phyloP scores from a whole-genome alignment of 1,139 yeast genomes.

The Diutina ranongensis region DNA sequence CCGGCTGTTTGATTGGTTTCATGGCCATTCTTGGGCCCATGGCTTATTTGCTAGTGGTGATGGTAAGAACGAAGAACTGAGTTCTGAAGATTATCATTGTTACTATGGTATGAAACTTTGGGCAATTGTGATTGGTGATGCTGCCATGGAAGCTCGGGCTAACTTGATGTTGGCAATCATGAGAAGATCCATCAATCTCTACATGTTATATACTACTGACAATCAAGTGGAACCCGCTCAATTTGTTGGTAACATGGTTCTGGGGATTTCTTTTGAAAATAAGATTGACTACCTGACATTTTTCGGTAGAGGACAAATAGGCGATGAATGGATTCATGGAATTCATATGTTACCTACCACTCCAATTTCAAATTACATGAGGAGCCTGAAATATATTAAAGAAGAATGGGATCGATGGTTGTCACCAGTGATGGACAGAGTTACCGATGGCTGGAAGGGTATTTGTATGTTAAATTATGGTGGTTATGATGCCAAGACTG shows the following conservation, averaged over 20 bases:
- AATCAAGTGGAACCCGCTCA: conserved; percentile 27
- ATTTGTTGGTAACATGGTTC: conserved; percentile 29
- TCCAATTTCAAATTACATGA: conserved; percentile 29
- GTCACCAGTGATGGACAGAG: conserved; percentile 19
- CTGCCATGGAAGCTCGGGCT: conserved; percentile 26
- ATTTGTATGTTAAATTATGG: conserved; percentile 30
- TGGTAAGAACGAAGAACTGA: conserved; percentile 36
- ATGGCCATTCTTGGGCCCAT: conserved; percentile 37
- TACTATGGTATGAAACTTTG: conserved; percentile 32
- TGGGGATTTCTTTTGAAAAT: conserved; percentile 36
- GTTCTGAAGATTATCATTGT: conserved; percentile 35
- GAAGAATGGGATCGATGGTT: conserved; percentile 35
- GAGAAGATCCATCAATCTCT: conserved; percentile 31
- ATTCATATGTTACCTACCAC: conserved; percentile 38
- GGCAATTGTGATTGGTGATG: conserved; percentile 23
- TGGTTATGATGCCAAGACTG: conserved; percentile 22
- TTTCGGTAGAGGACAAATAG: conserved; percentile 32
- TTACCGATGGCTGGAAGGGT: conserved; percentile 38
- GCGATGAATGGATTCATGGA: conserved; percentile 37
- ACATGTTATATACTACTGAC: conserved; percentile 30
- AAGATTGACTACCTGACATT: conserved; percentile 34
- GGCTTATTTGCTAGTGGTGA: conserved; percentile 35
- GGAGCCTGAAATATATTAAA: conserved; percentile 23
- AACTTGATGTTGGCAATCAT: conserved; percentile 32
- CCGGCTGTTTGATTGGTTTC: conserved; percentile 34